Evolutionary conservation across 768 basidiomycete species (phyloP).

Genomic region (Terana coerulea): DNA sequence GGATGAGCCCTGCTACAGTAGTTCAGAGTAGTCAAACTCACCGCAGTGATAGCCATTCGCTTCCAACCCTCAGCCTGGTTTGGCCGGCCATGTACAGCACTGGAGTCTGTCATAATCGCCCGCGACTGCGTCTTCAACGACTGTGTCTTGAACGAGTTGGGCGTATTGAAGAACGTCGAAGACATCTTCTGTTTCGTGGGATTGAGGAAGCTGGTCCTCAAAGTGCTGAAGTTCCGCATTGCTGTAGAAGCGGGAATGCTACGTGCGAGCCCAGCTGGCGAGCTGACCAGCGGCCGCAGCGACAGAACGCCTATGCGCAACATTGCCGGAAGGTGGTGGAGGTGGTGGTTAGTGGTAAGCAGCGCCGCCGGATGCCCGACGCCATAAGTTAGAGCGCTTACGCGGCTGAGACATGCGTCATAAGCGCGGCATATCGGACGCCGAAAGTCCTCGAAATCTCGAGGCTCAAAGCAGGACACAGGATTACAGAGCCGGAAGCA

Average conservation of each 20-base stretch:
- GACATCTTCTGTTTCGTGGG: conserved; percentile 21
- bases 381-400: too few species aligned
- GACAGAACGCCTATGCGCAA: conserved; percentile 23
- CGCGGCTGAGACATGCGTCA: conserved; percentile 7
- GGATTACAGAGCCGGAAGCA: not conserved
- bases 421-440: not conserved
- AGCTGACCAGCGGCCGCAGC: conserved; percentile 19
- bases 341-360: not conserved
- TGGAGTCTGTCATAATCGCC: conserved; percentile 46
- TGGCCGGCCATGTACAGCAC: conserved; percentile 32
- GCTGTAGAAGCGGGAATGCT: not conserved
- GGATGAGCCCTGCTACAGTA: not conserved
- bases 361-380: too few species aligned
- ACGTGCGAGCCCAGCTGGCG: not conserved
- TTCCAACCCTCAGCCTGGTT: conserved; percentile 41
- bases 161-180: conserved; percentile 21
- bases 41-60: conserved; percentile 50
- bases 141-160: too few species aligned
- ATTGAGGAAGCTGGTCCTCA: conserved; percentile 26
- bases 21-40: conserved; percentile 26
- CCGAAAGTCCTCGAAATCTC: not conserved
- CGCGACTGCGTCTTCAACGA: conserved; percentile 31
- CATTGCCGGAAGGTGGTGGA: conserved; percentile 17
- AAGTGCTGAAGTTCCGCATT: conserved; percentile 29
- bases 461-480: not conserved